These are phyloP conservation scores for Cladophialophora carrionii DNA, from an alignment of 2,329 filamentous ascomycete genomes.

Conservation along the genomic window DNA sequence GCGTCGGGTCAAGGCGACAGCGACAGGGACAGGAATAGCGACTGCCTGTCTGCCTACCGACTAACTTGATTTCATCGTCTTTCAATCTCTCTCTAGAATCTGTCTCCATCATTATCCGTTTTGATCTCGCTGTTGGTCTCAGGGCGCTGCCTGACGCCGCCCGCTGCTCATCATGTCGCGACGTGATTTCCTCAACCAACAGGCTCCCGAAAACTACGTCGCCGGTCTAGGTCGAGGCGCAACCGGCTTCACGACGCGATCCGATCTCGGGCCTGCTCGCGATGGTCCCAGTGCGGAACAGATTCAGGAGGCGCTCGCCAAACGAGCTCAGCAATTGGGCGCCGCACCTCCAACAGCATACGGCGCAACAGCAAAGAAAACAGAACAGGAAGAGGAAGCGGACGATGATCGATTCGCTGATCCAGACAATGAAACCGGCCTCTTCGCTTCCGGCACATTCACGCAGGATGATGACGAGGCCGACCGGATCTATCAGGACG, in stretches of 20 bases:
- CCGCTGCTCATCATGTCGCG: constrained; percentile 57
- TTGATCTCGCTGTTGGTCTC: constrained; percentile 4
- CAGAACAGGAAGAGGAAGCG: constrained; percentile 68
- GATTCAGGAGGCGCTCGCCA: constrained; percentile 95
- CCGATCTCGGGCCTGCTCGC: constrained; percentile 90
- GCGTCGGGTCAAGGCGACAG: not conserved
- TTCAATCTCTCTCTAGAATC: not conserved
- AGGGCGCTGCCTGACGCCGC: not conserved
- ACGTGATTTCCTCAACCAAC: constrained; percentile 87
- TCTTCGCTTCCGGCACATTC: constrained; percentile 94
- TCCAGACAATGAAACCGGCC: constrained; percentile 92
- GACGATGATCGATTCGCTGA: constrained; percentile 87
- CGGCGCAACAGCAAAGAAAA: constrained; percentile 63
- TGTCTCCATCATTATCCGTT: not conserved
- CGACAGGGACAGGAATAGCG: not conserved
- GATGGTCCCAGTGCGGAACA: constrained; percentile 97
- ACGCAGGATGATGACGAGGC: constrained; percentile 98
- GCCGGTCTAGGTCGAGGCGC: constrained; percentile 96
- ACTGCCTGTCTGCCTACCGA: not conserved
- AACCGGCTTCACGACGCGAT: constrained; percentile 96
- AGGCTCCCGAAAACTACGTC: constrained; percentile 84
- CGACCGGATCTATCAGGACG: constrained; percentile 90
- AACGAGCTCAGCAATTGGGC: constrained; percentile 82
- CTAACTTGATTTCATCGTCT: not conserved
- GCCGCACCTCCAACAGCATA: constrained; percentile 72